Percentiles rank a stretch among this genome's conserved stretches.
These are phyloP conservation scores for Starmerella geochares DNA, from an alignment of 805 yeast species.

Conservation along the genomic window DNA sequence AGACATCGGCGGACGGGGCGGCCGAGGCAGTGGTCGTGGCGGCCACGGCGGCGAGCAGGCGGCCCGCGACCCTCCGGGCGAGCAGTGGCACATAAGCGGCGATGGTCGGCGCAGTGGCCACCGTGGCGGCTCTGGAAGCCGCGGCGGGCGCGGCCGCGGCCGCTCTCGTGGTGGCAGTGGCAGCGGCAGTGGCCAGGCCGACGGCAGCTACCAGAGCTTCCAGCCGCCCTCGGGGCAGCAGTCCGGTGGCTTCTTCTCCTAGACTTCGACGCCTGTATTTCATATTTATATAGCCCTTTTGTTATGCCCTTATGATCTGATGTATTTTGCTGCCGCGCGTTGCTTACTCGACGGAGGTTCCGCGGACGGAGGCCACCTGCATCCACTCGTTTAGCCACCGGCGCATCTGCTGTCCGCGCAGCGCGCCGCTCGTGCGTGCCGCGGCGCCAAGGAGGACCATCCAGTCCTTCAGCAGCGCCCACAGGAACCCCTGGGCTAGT, in stretches of 20 bases:
- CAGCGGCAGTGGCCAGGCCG: neutral
- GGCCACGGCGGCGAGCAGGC: slow-evolving; percentile 6
- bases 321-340: neutral
- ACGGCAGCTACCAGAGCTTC: neutral
- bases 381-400: slow-evolving; percentile 18
- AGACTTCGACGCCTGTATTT: neutral
- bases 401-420: slow-evolving; percentile 14
- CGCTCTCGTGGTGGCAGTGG: slow-evolving; percentile 16
- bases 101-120: neutral
- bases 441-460: slow-evolving; percentile 13
- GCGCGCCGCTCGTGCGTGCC: slow-evolving; percentile 18
- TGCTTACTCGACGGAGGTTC: neutral
- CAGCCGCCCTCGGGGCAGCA: neutral
- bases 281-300: neutral
- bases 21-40: slow-evolving; percentile 17
- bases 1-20: slow-evolving; percentile 1
- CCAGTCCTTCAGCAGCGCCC: slow-evolving; percentile 29
- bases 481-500: slow-evolving; percentile 31
- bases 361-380: neutral
- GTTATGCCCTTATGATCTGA: neutral
- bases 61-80: neutral
- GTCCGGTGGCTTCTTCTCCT: slow-evolving; percentile 1
- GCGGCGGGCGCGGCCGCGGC: neutral
- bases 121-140: slow-evolving; percentile 1
- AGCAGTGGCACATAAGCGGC: neutral